Evolutionary conservation across 1,139 yeast species (phyloP), one percentile per base, ranked within the genome.

Genomic region (Yamadazyma atmosphaerica): DNA sequence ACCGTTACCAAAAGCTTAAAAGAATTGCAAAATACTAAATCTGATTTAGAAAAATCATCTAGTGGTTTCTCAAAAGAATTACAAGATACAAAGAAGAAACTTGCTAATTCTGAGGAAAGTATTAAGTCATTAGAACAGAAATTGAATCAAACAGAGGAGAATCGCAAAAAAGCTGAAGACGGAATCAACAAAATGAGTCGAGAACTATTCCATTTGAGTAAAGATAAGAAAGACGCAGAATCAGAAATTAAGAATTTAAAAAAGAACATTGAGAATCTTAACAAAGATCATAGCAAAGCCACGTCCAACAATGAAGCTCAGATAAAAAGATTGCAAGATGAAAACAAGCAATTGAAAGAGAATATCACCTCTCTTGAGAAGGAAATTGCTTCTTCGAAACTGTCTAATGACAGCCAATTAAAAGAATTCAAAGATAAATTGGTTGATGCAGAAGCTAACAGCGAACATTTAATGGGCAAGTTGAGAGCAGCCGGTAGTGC

Each of bases 171-270:
- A 46, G 86, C 92, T 1, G 97, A 90, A 52, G 83, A 80, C 44
- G 97, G 96, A 4, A 83, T 90, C 40, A 90, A 88, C 56, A 88
- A 88, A 50, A 87, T 90, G 96, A 85, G 84, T 42, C 71, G 92
- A 33, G 97, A 89, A 47, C 65, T 90, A 27, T 78, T 88, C 56
- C 77, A 76, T 31, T 63, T 88, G 31, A 74, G 81, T 1, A 79
- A 79, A 42, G 81, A 79, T 25, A 82, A 82, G 43, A 77, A 73
- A 2, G 75, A 74, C 0, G 51, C 73, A 1, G 84, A 79, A 35
- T 67, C 67, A 32, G 64, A 63, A 11, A 57, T 76, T 16, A 47
- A 71, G 58, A 44, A 55, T 42, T 41, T 56, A 56, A 57, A 77
- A 63, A 77, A 70, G 34, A 77, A 76, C 11, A 45, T 65, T 2